These are phyloP conservation scores for Pseudonitzschia multistriata DNA, from an alignment of 108 stramenopile species.

Conservation along the genomic window DNA sequence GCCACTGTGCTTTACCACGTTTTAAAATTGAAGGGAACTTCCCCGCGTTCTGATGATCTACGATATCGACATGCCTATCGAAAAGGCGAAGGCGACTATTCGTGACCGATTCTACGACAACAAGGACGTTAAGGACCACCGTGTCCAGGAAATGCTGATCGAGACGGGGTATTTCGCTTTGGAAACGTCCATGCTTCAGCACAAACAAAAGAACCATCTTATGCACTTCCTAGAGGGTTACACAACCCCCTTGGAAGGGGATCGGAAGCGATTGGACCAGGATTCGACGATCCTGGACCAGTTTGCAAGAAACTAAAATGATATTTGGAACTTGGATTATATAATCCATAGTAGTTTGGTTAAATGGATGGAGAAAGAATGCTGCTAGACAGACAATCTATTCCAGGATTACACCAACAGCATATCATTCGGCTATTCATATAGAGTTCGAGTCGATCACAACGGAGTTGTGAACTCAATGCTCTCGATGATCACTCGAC, in stretches of 20 bases:
- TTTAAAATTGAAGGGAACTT: slow-evolving; percentile 61
- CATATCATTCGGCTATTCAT: too few species aligned
- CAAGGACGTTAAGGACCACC: slow-evolving; percentile 66
- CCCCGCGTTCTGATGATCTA: slow-evolving; percentile 89
- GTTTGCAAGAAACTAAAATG: slow-evolving; percentile 53
- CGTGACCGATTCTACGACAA: slow-evolving; percentile 71
- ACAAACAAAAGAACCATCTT: slow-evolving; percentile 89
- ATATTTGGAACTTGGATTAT: too few species aligned
- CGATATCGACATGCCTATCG: slow-evolving; percentile 82
- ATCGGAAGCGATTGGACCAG: slow-evolving; percentile 60
- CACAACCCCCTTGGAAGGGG: slow-evolving; percentile 51
- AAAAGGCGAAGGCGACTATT: slow-evolving; percentile 60
- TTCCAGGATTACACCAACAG: too few species aligned
- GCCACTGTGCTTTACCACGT: too few species aligned
- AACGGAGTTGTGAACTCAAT: background rate
- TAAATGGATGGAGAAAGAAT: too few species aligned
- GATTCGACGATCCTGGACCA: slow-evolving; percentile 63
- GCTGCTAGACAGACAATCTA: too few species aligned
- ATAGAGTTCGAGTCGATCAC: background rate
- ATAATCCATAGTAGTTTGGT: too few species aligned
- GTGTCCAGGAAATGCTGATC: slow-evolving; percentile 83
- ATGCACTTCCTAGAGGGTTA: slow-evolving; percentile 79
- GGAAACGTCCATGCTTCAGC: slow-evolving; percentile 89
- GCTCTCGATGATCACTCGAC: background rate
- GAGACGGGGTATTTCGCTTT: slow-evolving; percentile 89